Conservation (phyloP, 2,329 filamentous ascomycete species). For the Penicillium brevicompactum region DNA sequence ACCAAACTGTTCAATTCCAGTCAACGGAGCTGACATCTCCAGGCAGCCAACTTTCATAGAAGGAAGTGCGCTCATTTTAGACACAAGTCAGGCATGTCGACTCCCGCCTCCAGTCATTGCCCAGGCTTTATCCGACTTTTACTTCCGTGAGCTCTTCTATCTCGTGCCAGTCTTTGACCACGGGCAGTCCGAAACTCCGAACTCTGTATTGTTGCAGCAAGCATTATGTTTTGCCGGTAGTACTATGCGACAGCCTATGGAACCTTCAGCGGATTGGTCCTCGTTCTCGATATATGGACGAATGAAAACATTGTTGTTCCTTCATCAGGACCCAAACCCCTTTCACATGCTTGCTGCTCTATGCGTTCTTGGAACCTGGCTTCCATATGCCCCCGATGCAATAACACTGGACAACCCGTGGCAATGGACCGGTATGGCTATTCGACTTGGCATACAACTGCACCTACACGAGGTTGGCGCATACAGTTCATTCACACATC, state of each 20-base stretch:
- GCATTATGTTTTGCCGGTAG: constrained; percentile 12
- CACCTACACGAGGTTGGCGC: constrained; percentile 8
- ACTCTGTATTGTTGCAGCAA: constrained; percentile 8
- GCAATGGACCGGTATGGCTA: constrained; percentile 16
- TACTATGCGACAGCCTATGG: constrained; percentile 9
- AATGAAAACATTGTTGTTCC: constrained; percentile 8
- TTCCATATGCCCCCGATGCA: constrained; percentile 4
- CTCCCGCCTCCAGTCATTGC: neutral
- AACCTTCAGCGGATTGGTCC: constrained; percentile 10
- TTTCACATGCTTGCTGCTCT: constrained; percentile 7
- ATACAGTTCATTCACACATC: constrained; percentile 1
- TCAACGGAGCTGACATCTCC: neutral
- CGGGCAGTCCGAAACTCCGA: neutral
- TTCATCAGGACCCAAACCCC: constrained; percentile 7
- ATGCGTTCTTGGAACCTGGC: constrained; percentile 9
- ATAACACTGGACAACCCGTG: constrained; percentile 12
- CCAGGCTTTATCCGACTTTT: constrained; percentile 8
- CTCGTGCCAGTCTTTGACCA: constrained; percentile 5
- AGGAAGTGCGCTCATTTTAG: constrained; percentile 1
- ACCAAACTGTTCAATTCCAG: neutral
- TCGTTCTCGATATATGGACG: constrained; percentile 8
- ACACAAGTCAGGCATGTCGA: constrained; percentile 1
- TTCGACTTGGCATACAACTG: constrained; percentile 10
- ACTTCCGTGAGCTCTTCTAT: constrained; percentile 9
- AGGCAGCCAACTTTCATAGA: neutral